Evolutionary conservation across 345 rosid genomes (phyloP).

Genomic region (Salix udensis): DNA sequence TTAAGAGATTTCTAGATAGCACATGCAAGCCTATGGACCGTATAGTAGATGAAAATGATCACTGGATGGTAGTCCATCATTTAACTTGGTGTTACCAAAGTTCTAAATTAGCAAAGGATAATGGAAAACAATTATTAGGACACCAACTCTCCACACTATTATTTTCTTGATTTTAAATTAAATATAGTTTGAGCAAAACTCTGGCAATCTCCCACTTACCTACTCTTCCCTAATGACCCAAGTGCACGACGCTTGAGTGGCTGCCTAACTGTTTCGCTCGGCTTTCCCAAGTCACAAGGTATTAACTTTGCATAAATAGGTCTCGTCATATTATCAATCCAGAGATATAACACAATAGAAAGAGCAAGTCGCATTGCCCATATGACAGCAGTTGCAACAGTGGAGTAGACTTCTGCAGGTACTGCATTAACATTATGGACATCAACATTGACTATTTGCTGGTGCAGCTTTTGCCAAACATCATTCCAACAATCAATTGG

Average conservation of each 20-base stretch:
- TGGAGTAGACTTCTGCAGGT: slow-evolving; percentile 74
- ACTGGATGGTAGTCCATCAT: background rate
- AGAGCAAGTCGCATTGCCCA: slow-evolving; percentile 94
- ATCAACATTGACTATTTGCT: slow-evolving; percentile 80
- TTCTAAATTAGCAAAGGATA: background rate
- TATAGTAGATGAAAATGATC: background rate
- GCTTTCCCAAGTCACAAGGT: slow-evolving; percentile 88
- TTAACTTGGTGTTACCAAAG: background rate
- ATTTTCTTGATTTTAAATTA: too few relatives aligned
- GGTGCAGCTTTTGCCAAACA: slow-evolving; percentile 89
- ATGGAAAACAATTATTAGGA: background rate
- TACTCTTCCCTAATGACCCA: slow-evolving; percentile 88
- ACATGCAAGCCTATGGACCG: background rate
- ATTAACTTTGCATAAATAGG: slow-evolving; percentile 88
- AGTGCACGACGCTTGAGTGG: slow-evolving; percentile 77
- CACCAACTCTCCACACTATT: too few relatives aligned
- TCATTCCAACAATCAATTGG: slow-evolving; percentile 96
- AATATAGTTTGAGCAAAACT: too few relatives aligned
- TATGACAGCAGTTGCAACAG: slow-evolving; percentile 77
- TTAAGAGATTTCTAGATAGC: background rate
- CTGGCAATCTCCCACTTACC: slow-evolving; percentile 43
- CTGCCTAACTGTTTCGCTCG: slow-evolving; percentile 42
- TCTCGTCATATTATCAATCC: slow-evolving; percentile 74
- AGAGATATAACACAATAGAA: slow-evolving; percentile 61
- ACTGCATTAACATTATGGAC: slow-evolving; percentile 72